Conservation (phyloP, 1,284 basidiomycete species). For the Ustilago vetiveriae region DNA sequence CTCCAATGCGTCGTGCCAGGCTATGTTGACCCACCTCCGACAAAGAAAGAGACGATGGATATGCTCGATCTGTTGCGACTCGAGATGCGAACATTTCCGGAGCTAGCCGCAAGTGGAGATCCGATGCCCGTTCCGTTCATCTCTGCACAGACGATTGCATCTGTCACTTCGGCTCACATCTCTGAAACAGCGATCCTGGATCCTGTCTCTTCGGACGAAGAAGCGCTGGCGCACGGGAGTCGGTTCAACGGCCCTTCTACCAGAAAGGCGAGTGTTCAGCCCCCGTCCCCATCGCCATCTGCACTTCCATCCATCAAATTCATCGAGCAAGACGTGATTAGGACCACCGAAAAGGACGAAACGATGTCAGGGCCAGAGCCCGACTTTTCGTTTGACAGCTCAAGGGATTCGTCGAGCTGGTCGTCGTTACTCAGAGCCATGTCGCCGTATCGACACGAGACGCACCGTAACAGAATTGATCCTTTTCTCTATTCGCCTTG, state of each 20-base stretch:
- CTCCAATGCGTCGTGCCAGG: constrained; percentile 9
- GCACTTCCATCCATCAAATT: not conserved
- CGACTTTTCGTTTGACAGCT: constrained; percentile 12
- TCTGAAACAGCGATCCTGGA: not conserved
- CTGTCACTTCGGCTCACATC: too few species aligned
- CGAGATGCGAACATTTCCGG: constrained; percentile 6
- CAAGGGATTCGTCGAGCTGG: not conserved
- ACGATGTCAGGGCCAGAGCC: constrained; percentile 9
- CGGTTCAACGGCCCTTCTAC: not conserved
- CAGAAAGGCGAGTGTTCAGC: not conserved
- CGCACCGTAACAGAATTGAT: not conserved
- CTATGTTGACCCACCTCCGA: constrained; percentile 12
- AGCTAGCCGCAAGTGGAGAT: not conserved
- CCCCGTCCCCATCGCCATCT: not conserved
- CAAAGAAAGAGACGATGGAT: constrained; percentile 1
- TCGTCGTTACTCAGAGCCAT: not conserved
- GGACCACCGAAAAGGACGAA: not conserved
- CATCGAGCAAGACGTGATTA: not conserved
- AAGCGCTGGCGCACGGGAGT: not conserved
- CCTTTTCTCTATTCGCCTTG: constrained; percentile 24
- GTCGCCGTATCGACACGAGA: constrained; percentile 2
- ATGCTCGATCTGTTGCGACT: constrained; percentile 6
- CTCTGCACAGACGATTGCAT: too few species aligned
- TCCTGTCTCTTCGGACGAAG: not conserved
- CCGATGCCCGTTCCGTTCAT: too few species aligned